A percentile compares a stretch with the other conserved stretches of the same genome.
These are phyloP conservation scores for Candolleomyces efflorescens DNA, from an alignment of 768 basidiomycete species.

Conservation along the genomic window DNA sequence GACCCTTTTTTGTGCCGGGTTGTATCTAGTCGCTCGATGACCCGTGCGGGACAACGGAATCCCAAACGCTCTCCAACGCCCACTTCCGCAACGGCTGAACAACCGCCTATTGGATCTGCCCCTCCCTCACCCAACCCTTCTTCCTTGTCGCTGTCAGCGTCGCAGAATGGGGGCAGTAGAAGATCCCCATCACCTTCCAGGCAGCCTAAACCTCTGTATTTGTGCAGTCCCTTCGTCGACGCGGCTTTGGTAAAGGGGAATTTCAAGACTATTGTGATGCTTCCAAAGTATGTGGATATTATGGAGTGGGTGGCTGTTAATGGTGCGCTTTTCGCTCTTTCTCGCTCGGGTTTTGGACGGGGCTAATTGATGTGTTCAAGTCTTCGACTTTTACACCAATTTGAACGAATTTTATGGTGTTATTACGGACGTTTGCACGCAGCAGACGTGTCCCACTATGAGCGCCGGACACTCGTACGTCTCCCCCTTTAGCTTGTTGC, in stretches of 20 bases:
- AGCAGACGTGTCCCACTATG: conserved; percentile 89
- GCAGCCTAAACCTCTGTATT: conserved; percentile 66
- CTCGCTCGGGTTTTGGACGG: neutral
- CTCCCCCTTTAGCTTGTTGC: neutral
- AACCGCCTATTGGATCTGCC: conserved; percentile 8
- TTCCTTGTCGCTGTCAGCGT: conserved; percentile 26
- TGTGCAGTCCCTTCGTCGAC: conserved; percentile 93
- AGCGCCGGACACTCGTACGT: conserved; percentile 80
- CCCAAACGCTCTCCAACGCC: conserved; percentile 75
- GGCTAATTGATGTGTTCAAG: conserved; percentile 33
- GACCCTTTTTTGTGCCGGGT: neutral
- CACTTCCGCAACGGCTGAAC: conserved; percentile 47
- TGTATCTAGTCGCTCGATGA: conserved; percentile 63
- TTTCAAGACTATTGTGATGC: conserved; percentile 96
- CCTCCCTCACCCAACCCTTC: conserved; percentile 33
- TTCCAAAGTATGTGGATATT: conserved; percentile 92
- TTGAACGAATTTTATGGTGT: conserved; percentile 96
- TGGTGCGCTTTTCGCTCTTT: conserved; percentile 45
- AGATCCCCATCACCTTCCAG: neutral
- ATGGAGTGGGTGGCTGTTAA: conserved; percentile 98
- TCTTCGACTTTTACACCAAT: conserved; percentile 97
- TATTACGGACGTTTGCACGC: conserved; percentile 89
- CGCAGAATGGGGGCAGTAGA: neutral
- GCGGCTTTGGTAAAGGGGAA: conserved; percentile 96
- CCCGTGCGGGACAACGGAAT: conserved; percentile 53